phyloP scores from a whole-genome alignment of 371 early-diverging fungal genomes.

The Haplosporangium sp. region DNA sequence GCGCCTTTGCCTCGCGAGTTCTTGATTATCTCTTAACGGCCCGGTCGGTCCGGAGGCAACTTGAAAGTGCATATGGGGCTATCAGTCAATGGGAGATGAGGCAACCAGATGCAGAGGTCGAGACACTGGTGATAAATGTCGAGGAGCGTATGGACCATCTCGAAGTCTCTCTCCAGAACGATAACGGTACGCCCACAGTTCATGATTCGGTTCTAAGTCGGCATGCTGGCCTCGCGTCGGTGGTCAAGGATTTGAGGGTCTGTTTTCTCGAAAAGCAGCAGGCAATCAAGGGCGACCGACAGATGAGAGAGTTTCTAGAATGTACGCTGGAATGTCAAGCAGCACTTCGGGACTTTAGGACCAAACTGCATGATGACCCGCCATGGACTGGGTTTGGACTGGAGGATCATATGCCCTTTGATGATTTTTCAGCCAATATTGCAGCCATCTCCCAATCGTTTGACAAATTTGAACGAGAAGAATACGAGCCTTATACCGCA shows the following conservation, averaged over 20 bases:
- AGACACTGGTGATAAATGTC: slow-evolving; percentile 12
- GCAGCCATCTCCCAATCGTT: slow-evolving; percentile 9
- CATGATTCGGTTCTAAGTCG: slow-evolving; percentile 24
- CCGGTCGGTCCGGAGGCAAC: slow-evolving; percentile 6
- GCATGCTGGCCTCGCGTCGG: slow-evolving; percentile 23
- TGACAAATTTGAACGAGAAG: slow-evolving; percentile 18
- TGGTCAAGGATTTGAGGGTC: slow-evolving; percentile 29
- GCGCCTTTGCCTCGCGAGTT: slow-evolving; percentile 31
- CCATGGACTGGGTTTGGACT: slow-evolving; percentile 39
- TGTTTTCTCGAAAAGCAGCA: slow-evolving; percentile 38
- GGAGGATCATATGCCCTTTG: slow-evolving; percentile 26
- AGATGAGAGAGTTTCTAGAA: slow-evolving; percentile 48
- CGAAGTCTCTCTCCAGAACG: slow-evolving; percentile 15
- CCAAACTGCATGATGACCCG: slow-evolving; percentile 20
- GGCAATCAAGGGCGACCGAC: slow-evolving; percentile 47
- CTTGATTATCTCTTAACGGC: slow-evolving; percentile 39
- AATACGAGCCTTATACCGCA: slow-evolving; percentile 9
- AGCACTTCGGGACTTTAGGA: slow-evolving; percentile 19
- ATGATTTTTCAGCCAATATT: slow-evolving; percentile 23
- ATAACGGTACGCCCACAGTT: slow-evolving; percentile 13
- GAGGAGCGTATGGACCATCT: slow-evolving; percentile 8
- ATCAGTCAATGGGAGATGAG: slow-evolving; percentile 50
- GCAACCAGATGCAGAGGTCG: slow-evolving; percentile 37
- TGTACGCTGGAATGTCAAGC: slow-evolving; percentile 30
- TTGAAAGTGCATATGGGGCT: slow-evolving; percentile 19